These are phyloP conservation scores for Argentina anserina DNA, from an alignment of 306 rosid genomes.

Conservation along the genomic window DNA sequence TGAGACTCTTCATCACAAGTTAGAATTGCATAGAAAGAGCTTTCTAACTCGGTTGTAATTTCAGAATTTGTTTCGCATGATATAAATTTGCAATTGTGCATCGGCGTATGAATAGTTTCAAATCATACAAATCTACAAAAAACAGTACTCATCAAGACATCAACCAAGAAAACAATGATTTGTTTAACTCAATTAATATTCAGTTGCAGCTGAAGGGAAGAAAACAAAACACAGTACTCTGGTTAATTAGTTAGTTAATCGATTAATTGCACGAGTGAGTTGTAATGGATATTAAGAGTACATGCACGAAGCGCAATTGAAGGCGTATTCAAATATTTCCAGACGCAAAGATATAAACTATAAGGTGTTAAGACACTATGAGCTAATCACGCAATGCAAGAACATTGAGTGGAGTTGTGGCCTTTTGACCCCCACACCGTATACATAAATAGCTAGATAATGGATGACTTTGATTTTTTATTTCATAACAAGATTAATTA, in stretches of 20 bases:
- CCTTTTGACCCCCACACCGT: background rate
- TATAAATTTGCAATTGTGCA: no score
- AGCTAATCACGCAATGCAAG: background rate
- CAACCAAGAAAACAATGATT: background rate
- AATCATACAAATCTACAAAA: background rate
- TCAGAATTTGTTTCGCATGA: no score
- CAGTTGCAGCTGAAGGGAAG: background rate
- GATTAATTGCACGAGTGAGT: background rate
- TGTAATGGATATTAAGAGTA: background rate
- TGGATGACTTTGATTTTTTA: background rate
- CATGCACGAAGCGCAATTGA: slow-evolving; percentile 35
- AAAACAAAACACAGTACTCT: background rate
- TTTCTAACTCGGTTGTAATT: no score
- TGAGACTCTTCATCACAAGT: no score
- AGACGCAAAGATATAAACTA: background rate
- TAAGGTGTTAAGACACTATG: background rate
- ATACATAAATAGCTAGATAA: background rate
- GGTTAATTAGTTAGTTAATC: background rate
- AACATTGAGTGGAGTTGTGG: background rate
- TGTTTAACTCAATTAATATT: background rate
- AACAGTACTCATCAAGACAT: background rate
- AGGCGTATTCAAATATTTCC: slow-evolving; percentile 18
- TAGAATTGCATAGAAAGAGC: no score
- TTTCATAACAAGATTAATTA: background rate
- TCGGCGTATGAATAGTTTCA: no score